Conservation (phyloP, 2,329 filamentous ascomycete species). For the Botrytis aclada region DNA sequence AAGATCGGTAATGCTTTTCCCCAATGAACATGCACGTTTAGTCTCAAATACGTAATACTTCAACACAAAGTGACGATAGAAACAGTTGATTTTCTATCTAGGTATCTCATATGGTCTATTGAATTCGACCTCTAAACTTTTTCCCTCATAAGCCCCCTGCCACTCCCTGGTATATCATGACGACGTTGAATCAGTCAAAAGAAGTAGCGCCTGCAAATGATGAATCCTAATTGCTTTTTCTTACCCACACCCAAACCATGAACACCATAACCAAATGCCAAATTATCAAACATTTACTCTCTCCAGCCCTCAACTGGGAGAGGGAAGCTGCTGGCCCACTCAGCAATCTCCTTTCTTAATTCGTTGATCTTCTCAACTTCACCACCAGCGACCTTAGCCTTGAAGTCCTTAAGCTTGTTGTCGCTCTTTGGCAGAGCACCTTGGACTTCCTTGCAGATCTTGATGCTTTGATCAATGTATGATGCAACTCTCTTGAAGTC, state of each 20-base stretch:
- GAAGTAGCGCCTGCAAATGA: conserved; percentile 23
- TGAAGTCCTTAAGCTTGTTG: conserved; percentile 99
- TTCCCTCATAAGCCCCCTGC: conserved; percentile 14
- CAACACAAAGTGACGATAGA: not conserved
- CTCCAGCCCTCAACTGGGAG: conserved; percentile 79
- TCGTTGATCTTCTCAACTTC: conserved; percentile 77
- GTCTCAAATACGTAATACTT: not conserved
- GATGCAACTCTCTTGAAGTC: conserved; percentile 87
- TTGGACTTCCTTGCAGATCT: conserved; percentile 88
- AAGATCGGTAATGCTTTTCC: no score
- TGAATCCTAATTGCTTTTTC: conserved; percentile 22
- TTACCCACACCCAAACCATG: conserved; percentile 19
- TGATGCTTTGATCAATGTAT: conserved; percentile 88
- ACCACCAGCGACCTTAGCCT: conserved; percentile 79
- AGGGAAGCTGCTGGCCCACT: conserved; percentile 87
- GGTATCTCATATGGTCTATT: conserved; percentile 16
- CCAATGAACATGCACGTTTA: not conserved
- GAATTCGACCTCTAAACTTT: conserved; percentile 13
- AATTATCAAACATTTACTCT: conserved; percentile 28
- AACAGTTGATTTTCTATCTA: conserved; percentile 12
- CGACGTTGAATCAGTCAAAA: conserved; percentile 34
- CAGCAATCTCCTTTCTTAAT: conserved; percentile 83
- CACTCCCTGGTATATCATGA: conserved; percentile 23
- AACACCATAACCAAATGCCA: conserved; percentile 25
- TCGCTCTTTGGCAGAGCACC: conserved; percentile 83